These are phyloP conservation scores for Calonectria honghensis DNA, from an alignment of 2,329 filamentous ascomycete species.

Conservation along the genomic window DNA sequence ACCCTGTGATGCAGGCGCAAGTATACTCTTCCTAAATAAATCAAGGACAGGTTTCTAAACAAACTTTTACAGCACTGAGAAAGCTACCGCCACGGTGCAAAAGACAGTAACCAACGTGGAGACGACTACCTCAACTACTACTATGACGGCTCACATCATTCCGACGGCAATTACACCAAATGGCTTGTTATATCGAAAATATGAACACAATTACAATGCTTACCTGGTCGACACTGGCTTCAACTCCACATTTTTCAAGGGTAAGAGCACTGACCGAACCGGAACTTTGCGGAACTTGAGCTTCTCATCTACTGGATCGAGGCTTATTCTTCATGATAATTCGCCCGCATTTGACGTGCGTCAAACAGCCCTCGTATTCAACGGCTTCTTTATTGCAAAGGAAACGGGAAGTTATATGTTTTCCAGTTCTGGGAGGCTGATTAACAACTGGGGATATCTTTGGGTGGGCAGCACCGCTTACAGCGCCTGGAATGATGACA, in stretches of 20 bases:
- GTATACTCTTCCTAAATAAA: too few relatives aligned
- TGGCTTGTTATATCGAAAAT: neutral
- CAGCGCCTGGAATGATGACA: neutral
- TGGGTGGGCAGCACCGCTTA: neutral
- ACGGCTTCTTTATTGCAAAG: neutral
- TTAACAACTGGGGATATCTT: slow-evolving; percentile 1
- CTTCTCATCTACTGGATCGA: neutral
- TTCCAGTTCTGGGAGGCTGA: neutral
- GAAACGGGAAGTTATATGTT: neutral
- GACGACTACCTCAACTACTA: neutral
- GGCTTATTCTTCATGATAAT: neutral
- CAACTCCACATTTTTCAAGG: neutral
- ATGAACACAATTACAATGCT: neutral
- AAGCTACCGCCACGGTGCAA: neutral
- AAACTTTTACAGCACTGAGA: neutral
- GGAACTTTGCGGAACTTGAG: neutral
- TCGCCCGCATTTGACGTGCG: neutral
- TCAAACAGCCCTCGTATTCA: neutral
- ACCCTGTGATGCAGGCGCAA: neutral
- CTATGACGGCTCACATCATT: neutral
- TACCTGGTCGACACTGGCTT: neutral
- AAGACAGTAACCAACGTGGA: neutral
- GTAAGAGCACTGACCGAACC: neutral
- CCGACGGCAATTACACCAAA: neutral
- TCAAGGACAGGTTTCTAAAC: neutral